These are phyloP conservation scores for Gastrolobium villosum DNA, from an alignment of 306 rosid genomes.

Conservation along the genomic window DNA sequence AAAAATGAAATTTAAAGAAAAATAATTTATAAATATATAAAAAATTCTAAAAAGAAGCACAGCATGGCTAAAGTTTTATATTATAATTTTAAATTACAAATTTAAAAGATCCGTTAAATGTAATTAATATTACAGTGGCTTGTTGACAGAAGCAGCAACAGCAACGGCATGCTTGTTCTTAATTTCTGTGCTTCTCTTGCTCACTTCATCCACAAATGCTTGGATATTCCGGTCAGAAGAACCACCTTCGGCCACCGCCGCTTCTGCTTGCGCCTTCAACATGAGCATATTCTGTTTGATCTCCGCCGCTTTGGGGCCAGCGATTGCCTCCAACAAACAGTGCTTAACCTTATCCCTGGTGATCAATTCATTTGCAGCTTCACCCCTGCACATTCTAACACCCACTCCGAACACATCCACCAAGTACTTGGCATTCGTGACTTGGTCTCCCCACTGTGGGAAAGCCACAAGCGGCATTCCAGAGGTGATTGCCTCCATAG, in stretches of 20 bases:
- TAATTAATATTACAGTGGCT: no score
- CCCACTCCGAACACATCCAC: slow-evolving; percentile 55
- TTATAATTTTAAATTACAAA: no score
- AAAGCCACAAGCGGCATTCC: slow-evolving; percentile 62
- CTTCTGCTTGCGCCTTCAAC: slow-evolving; percentile 55
- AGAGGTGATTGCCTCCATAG: slow-evolving; percentile 59
- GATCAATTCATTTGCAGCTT: slow-evolving; percentile 44
- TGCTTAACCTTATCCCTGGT: slow-evolving; percentile 50
- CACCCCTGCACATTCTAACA: slow-evolving; percentile 53
- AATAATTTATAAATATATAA: no score
- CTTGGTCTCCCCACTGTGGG: slow-evolving; percentile 73
- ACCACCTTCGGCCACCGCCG: slow-evolving; percentile 53
- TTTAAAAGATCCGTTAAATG: no score
- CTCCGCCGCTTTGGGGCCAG: slow-evolving; percentile 40
- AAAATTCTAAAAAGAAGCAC: no score
- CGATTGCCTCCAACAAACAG: slow-evolving; percentile 59
- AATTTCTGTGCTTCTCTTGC: slow-evolving; percentile 14
- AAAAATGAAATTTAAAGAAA: no score
- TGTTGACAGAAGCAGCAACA: no score
- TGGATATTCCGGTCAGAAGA: slow-evolving; percentile 58
- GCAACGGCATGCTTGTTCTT: background rate
- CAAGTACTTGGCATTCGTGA: slow-evolving; percentile 59
- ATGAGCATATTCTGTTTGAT: slow-evolving; percentile 51
- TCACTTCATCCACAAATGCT: slow-evolving; percentile 55
- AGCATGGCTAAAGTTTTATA: no score